Conservation (phyloP, 2,329 filamentous ascomycete species). For the Raffaelea albimanens region DNA sequence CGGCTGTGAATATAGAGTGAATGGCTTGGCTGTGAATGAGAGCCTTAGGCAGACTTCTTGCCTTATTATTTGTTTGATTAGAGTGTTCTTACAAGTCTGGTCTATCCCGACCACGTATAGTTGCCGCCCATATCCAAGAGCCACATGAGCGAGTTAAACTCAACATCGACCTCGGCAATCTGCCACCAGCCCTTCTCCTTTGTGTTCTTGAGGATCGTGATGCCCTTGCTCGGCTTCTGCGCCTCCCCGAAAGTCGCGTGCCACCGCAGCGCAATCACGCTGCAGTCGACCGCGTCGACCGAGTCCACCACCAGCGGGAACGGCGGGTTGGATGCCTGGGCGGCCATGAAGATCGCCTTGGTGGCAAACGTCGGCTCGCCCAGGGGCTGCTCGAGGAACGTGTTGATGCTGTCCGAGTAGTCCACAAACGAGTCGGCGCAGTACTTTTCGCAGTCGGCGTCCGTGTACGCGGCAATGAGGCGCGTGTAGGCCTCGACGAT, state of each 20-base stretch:
- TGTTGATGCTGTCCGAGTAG: slow-evolving; percentile 24
- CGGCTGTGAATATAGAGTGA: too few relatives aligned
- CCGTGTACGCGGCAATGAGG: slow-evolving; percentile 21
- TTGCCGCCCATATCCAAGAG: slow-evolving; percentile 21
- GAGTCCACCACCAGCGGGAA: slow-evolving; percentile 20
- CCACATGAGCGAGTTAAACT: slow-evolving; percentile 23
- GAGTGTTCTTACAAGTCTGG: too few relatives aligned
- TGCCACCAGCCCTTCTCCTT: slow-evolving; percentile 20
- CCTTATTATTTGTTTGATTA: too few relatives aligned
- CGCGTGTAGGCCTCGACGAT: slow-evolving; percentile 19
- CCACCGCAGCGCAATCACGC: slow-evolving; percentile 19
- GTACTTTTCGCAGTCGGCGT: slow-evolving; percentile 19
- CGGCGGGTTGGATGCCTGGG: slow-evolving; percentile 17
- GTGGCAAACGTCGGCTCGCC: slow-evolving; percentile 21
- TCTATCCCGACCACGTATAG: slow-evolving; percentile 16
- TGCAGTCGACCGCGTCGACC: slow-evolving; percentile 21
- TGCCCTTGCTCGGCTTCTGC: slow-evolving; percentile 19
- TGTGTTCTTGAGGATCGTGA: slow-evolving; percentile 20
- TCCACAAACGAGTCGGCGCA: slow-evolving; percentile 20
- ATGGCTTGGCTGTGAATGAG: too few relatives aligned
- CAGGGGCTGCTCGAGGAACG: slow-evolving; percentile 20
- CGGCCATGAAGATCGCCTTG: slow-evolving; percentile 22
- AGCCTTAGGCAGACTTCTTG: too few relatives aligned
- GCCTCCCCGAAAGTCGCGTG: slow-evolving; percentile 21
- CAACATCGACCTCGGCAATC: slow-evolving; percentile 19